phyloP scores from a whole-genome alignment of 352 stramenopile species.

The Aphanomyces stellatus region DNA sequence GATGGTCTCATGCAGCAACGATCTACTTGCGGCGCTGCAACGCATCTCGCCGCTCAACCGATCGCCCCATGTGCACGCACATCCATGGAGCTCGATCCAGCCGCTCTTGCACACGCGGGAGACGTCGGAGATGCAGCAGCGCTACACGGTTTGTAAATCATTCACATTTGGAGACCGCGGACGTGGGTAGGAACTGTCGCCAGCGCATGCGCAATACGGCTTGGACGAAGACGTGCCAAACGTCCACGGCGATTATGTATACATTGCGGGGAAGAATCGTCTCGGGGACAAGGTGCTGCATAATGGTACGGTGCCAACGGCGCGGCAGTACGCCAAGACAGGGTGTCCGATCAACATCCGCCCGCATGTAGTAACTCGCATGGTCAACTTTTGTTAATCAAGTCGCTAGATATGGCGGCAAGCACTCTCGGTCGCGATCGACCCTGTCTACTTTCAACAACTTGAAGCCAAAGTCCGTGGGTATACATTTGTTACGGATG shows the following conservation, averaged over 20 bases:
- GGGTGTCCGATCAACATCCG: slow-evolving; percentile 50
- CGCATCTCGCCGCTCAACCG: slow-evolving; percentile 46
- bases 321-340: slow-evolving; percentile 68
- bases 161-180: too few species aligned
- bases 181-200: slow-evolving; percentile 37
- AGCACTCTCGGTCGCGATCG: slow-evolving; percentile 31
- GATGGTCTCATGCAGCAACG: slow-evolving; percentile 31
- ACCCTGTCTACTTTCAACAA: slow-evolving; percentile 37
- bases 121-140: slow-evolving; percentile 32
- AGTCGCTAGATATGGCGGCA: slow-evolving; percentile 48
- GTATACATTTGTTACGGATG: slow-evolving; percentile 53
- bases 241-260: slow-evolving; percentile 34
- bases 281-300: slow-evolving; percentile 53
- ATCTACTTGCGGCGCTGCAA: slow-evolving; percentile 55
- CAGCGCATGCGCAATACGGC: slow-evolving; percentile 43
- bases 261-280: slow-evolving; percentile 51
- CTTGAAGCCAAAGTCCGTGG: slow-evolving; percentile 30
- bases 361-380: slow-evolving; percentile 27
- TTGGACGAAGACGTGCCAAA: slow-evolving; percentile 53
- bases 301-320: slow-evolving; percentile 59
- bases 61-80: not conserved
- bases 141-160: slow-evolving; percentile 32
- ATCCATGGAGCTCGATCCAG: slow-evolving; percentile 39
- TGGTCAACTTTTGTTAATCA: not conserved
- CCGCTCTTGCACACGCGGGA: slow-evolving; percentile 40